Base-by-base conservation (phyloP, 2,329 filamentous ascomycete genomes). In the Paraconiothyrium sp. region DNA sequence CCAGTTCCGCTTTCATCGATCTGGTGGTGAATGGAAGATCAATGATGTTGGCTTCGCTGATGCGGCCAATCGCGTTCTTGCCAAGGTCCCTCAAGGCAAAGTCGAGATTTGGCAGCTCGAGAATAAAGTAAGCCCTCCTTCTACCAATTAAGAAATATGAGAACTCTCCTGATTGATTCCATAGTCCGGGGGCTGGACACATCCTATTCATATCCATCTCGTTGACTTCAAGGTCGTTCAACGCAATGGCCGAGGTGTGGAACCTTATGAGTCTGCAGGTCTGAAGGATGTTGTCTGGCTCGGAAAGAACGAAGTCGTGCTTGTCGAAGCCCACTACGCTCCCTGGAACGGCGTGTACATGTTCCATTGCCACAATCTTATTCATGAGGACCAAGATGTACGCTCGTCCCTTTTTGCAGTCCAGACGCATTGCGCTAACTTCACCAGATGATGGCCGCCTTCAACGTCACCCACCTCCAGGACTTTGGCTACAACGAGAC, bases 201-300 rank as follows among this genome's bases (percentile, higher is more conserved):
- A 87, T 66, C 85, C 84, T 0, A 74, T 79, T 48, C 86, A 88
- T 72, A 80, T 88, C 43, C 86, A 88, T 67, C 78, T 88, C 2
- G 81, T 88, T 57, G 85, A 87, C 67, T 84, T 88, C 74, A 80
- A 83, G 57, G 79, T 88, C 48, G 66, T 87, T 24, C 76, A 74
- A 5, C 83, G 85, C 22, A 80, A 61, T 54, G 60, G 79, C 9
- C 59, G 68, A 13, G 71, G 71, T n/a, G 80, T 86, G 6, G 71
- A 81, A 62, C 52, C 59, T 6, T 88, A 88, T 67, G 86, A 88
- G 72, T 76, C 78, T 1, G 81, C 78, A 0, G 85, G 83, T 0
- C 79, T 87, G 5, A 87, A 88, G 73, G 86, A 88, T 65, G 83
- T 86, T 2, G 85, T 87, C 2, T 84, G 84, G 78, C 78, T 88